A percentile compares a stretch with the other conserved stretches of the same genome.
Conservation (phyloP, 2,329 filamentous ascomycete genomes). For the Dryadomyces quercivorus region DNA sequence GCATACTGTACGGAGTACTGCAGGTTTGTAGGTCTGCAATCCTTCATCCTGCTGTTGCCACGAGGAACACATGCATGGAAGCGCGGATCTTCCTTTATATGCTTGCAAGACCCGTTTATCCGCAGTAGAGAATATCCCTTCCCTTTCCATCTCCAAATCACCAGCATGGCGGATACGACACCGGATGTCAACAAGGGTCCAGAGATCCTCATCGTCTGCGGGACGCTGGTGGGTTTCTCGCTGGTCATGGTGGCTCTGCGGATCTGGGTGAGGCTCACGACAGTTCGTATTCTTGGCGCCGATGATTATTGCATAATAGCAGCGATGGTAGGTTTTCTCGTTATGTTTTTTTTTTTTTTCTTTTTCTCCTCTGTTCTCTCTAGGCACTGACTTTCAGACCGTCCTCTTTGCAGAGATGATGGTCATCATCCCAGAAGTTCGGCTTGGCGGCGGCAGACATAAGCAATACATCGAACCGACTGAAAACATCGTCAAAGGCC, state of each 20-base stretch:
- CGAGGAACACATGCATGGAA: no score
- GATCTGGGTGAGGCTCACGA: conserved; percentile 16
- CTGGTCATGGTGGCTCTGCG: conserved; percentile 15
- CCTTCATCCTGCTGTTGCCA: no score
- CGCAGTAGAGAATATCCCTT: no score
- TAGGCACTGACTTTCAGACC: conserved; percentile 3
- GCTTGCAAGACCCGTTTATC: no score
- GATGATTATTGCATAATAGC: conserved; percentile 19
- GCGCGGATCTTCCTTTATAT: no score
- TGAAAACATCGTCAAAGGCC: conserved; percentile 13
- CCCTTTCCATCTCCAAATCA: not conserved
- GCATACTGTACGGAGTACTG: no score
- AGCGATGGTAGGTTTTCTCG: conserved; percentile 16
- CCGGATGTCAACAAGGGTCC: conserved; percentile 18
- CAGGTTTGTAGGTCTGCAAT: no score
- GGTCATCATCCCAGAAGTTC: conserved; percentile 18
- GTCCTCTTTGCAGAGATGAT: conserved; percentile 17
- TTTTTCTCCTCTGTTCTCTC: no score
- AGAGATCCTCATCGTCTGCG: conserved; percentile 19
- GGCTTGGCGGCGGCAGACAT: conserved; percentile 16
- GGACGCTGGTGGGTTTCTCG: conserved; percentile 14
- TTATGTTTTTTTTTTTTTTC: no score
- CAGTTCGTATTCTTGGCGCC: conserved; percentile 14
- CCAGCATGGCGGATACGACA: not conserved
- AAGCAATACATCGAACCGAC: conserved; percentile 15